A percentile compares a stretch with the other conserved stretches of the same genome.
Evolutionary conservation across 306 rosid species (phyloP).

Genomic region (Carpinus fangiana): DNA sequence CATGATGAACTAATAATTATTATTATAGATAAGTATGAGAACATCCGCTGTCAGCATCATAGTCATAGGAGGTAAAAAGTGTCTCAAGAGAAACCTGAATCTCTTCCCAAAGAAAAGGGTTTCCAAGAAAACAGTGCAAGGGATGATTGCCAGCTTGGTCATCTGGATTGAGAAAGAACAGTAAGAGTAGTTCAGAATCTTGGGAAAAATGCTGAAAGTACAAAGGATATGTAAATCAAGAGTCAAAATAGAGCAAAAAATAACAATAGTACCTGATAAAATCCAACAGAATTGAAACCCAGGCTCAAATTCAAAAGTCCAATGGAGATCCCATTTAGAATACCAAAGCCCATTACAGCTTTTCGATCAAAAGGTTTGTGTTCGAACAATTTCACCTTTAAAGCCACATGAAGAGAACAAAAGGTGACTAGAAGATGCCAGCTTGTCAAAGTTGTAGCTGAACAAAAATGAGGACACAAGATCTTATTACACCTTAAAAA

Average conservation of each 20-base stretch:
- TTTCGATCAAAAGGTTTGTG: constrained; percentile 85
- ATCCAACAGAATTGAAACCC: constrained; percentile 98
- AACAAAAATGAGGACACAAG: constrained; percentile 26
- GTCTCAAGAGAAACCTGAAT: constrained; percentile 66
- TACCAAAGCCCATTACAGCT: constrained; percentile 87
- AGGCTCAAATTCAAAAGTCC: constrained; percentile 95
- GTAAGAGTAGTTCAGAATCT: constrained; percentile 23
- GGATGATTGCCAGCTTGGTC: constrained; percentile 99
- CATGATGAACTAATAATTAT: constrained; percentile 13
- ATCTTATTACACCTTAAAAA: neutral
- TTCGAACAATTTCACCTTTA: constrained; percentile 81
- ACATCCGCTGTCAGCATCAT: constrained; percentile 10
- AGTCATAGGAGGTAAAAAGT: constrained; percentile 15
- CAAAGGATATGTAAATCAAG: constrained; percentile 15
- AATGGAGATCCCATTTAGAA: constrained; percentile 95
- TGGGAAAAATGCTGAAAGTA: constrained; percentile 14
- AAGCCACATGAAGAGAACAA: constrained; percentile 92
- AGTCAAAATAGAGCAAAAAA: constrained; percentile 21
- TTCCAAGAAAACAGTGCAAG: constrained; percentile 96
- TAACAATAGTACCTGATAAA: constrained; percentile 72
- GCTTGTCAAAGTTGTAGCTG: constrained; percentile 99
- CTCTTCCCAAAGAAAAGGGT: constrained; percentile 81
- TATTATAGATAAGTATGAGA: constrained; percentile 6
- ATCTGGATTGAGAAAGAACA: constrained; percentile 56
- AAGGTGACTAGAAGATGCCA: constrained; percentile 99